Percentiles rank a stretch among this genome's conserved stretches.
Evolutionary conservation across 305 asterid genomes (phyloP).

Genomic region (Fraxinus paxiana): DNA sequence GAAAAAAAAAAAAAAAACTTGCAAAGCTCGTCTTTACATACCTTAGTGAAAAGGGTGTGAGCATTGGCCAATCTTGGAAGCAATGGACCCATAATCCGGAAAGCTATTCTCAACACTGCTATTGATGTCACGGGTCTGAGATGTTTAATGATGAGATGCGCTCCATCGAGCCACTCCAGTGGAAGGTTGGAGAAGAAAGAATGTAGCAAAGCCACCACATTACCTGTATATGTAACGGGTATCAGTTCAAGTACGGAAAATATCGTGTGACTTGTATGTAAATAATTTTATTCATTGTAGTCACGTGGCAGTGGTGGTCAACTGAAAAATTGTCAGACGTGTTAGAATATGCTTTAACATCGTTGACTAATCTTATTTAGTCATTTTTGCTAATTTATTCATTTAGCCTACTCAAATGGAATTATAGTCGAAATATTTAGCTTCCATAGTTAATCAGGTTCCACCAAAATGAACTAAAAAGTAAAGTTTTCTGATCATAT

Average conservation of each 20-base stretch:
- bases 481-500: not conserved
- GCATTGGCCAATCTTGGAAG: slow-evolving; percentile 92
- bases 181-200: slow-evolving; percentile 93
- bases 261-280: slow-evolving; percentile 1
- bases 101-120: slow-evolving; percentile 86
- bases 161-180: slow-evolving; percentile 90
- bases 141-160: slow-evolving; percentile 78
- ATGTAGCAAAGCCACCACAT: slow-evolving; percentile 86
- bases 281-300: not conserved
- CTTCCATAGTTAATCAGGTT: not conserved
- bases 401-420: not conserved
- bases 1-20: not conserved
- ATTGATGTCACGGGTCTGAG: slow-evolving; percentile 89
- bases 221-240: slow-evolving; percentile 44
- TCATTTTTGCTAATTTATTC: not conserved
- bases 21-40: slow-evolving; percentile 19
- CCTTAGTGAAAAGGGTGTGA: slow-evolving; percentile 85
- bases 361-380: not conserved
- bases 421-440: not conserved
- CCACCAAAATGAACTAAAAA: not conserved
- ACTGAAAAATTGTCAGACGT: not conserved
- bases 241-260: slow-evolving; percentile 11
- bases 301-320: not conserved
- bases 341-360: not conserved
- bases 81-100: slow-evolving; percentile 93